A percentile compares a stretch with the other conserved stretches of the same genome.
Evolutionary conservation across 345 rosid species (phyloP).

Genomic region (Euphorbia pulcherrima): DNA sequence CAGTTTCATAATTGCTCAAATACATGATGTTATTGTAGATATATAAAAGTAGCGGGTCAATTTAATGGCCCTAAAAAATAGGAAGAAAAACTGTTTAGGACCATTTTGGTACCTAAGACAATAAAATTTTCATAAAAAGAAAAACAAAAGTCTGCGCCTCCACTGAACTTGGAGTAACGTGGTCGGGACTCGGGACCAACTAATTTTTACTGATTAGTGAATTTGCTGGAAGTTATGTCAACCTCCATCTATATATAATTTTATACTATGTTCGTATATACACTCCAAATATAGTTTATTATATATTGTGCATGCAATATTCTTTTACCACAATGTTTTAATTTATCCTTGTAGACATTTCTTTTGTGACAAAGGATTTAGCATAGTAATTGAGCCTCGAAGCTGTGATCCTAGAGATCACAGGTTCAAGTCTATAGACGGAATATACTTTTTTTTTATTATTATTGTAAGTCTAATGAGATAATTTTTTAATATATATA

Average conservation of each 20-base stretch:
- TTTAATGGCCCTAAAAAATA: background rate
- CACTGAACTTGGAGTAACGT: background rate
- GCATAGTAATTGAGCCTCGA: no score
- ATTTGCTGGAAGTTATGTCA: background rate
- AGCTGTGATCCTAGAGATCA: no score
- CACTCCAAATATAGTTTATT: background rate
- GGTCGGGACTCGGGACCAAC: slow-evolving; percentile 5
- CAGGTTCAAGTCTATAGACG: no score
- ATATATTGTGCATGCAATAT: background rate
- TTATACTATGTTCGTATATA: background rate
- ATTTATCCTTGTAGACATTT: no score
- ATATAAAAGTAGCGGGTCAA: background rate
- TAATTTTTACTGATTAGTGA: background rate
- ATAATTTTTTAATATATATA: no score
- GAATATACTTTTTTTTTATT: no score
- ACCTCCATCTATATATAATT: background rate
- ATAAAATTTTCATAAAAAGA: background rate
- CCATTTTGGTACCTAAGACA: slow-evolving; percentile 1
- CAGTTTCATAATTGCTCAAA: background rate
- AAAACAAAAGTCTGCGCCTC: slow-evolving; percentile 11
- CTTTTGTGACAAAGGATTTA: no score
- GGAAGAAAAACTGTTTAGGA: background rate
- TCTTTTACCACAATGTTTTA: no score
- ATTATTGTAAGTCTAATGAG: no score
- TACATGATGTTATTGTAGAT: background rate